phyloP scores from a whole-genome alignment of 2,329 filamentous ascomycete genomes.

The Aspergillus sergii region DNA sequence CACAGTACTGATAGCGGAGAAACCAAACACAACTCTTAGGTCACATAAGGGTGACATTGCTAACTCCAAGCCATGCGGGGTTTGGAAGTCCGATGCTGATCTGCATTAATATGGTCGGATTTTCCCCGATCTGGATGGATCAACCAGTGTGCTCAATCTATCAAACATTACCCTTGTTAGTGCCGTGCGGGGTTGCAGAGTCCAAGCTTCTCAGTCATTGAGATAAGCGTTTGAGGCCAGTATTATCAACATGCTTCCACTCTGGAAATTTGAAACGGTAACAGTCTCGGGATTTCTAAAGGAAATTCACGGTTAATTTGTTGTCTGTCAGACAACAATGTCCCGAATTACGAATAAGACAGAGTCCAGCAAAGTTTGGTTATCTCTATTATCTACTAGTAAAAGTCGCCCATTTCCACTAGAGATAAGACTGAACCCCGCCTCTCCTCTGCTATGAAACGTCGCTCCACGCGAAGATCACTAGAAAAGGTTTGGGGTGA shows the following conservation, averaged over 20 bases:
- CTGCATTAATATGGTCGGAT: not conserved
- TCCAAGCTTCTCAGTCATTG: not conserved
- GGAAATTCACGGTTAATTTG: not conserved
- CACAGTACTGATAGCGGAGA: not conserved
- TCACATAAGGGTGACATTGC: slow-evolving; percentile 1
- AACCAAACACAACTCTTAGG: not conserved
- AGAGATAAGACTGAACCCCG: not conserved
- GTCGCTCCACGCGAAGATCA: not conserved
- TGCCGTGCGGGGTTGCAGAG: not conserved
- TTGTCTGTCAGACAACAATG: not conserved
- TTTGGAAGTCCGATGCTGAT: not conserved
- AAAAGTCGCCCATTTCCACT: not conserved
- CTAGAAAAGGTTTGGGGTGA: not conserved
- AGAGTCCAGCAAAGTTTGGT: not conserved
- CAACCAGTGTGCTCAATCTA: not conserved
- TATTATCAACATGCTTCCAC: not conserved
- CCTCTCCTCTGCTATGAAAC: not conserved
- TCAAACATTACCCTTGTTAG: not conserved
- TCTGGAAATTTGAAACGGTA: not conserved
- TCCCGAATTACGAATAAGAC: not conserved
- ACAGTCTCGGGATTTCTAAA: not conserved
- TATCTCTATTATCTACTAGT: not conserved
- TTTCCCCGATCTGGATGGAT: not conserved
- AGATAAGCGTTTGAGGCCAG: not conserved
- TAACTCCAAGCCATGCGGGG: not conserved